Conservation (phyloP, 2,329 filamentous ascomycete genomes). For the Xylariaceae sp. region DNA sequence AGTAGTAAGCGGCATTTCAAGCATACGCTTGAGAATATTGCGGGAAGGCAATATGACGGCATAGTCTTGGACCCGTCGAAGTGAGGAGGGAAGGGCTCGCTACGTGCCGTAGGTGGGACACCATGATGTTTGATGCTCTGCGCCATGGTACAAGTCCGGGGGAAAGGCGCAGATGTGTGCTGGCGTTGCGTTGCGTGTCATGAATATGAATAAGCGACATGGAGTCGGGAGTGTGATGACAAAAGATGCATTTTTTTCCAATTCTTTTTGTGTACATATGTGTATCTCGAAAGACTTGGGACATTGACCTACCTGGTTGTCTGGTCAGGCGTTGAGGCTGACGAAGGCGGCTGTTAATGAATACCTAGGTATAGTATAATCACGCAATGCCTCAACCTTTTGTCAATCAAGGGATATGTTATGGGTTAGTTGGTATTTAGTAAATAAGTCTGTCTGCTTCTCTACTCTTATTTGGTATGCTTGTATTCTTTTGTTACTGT, state of each 20-base stretch:
- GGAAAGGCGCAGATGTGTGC: constrained; percentile 2
- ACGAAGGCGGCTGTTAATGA: constrained; percentile 11
- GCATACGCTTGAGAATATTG: constrained; percentile 90
- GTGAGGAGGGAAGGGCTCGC: constrained; percentile 16
- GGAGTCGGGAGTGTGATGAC: constrained; percentile 7
- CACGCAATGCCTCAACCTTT: neutral
- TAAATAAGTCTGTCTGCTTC: no score
- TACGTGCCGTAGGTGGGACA: neutral
- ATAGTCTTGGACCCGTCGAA: constrained; percentile 66
- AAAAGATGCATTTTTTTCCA: constrained; percentile 2
- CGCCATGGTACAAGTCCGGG: neutral
- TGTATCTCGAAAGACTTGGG: constrained; percentile 25
- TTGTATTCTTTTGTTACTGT: no score
- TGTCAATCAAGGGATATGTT: neutral
- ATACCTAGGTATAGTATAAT: constrained; percentile 4
- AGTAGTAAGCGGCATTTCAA: constrained; percentile 91
- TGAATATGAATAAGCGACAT: constrained; percentile 4
- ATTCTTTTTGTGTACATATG: constrained; percentile 30
- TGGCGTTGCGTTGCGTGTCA: constrained; percentile 7
- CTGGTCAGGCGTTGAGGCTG: constrained; percentile 7
- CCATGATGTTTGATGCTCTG: neutral
- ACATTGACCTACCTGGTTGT: constrained; percentile 13
- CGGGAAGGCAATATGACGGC: constrained; percentile 86
- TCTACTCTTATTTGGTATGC: no score
- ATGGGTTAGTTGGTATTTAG: neutral